Base-by-base conservation (phyloP, 768 basidiomycete species). In the Amanita muscaria region DNA sequence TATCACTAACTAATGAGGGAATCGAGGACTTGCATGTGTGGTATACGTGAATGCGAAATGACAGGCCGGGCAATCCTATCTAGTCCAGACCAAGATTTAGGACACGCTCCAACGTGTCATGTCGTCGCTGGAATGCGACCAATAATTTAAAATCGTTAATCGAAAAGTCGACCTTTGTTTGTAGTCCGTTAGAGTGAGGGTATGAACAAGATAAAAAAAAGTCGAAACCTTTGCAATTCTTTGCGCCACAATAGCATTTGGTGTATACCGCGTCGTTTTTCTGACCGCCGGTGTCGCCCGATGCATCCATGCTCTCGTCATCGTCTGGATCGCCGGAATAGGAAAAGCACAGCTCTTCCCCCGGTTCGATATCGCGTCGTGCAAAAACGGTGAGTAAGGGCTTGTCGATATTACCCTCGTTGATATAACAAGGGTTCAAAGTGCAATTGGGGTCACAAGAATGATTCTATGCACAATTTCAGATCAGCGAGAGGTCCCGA, bases 371-470 rank as follows among this genome's bases (percentile, higher is more conserved):
- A 48, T 87, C 80, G 7, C 73, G 65, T 31, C 49, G 61, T 2
- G 88, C 77, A 59, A 88, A 91, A 9, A 88, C 65, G 0, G 76
- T 66, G 6, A 90, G 56, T 10, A 83, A 58, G 0, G 87, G 86
- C 55, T 84, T 87, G 9, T 77, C 66, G 12, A 83, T 54, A 51
- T 88, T 76, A 10, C 75, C 72, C 41, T 90, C 88, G 52, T 89
- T 82, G 60, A 88, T 80, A 53, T 91, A 87, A 35, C 76, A 81
- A 0, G 86, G 69, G n/a, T 72, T 70, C 16, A 91, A 72, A 4
- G 58, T 58, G 51, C 83, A 80, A 56, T 94, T 96, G 0, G 91
- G 91, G 46, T 89, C 82, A 54, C 92, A 94, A 14, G 85, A 89
- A 52, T 96, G 90, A 51, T 94, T 96, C 89, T 92, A 48, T 2